Conservation (phyloP, 1,284 basidiomycete genomes). For the Meripilus lineatus region DNA sequence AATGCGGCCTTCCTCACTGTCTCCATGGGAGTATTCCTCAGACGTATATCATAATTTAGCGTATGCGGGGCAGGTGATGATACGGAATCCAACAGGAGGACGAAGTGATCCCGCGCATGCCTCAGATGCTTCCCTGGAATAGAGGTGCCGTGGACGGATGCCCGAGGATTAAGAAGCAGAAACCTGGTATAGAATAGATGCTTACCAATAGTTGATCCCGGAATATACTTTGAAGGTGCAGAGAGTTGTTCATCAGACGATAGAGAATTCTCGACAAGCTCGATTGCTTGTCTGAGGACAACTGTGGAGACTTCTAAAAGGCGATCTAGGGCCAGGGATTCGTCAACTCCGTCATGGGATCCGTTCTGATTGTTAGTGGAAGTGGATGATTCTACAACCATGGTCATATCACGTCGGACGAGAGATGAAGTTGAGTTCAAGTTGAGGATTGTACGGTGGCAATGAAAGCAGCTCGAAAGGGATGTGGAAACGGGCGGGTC, state of each 20-base stretch:
- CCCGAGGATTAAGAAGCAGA: neutral
- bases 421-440: too few species aligned
- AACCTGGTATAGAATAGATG: neutral
- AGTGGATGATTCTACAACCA: too few species aligned
- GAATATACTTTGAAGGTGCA: slow-evolving; percentile 61
- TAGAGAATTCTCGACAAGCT: slow-evolving; percentile 61
- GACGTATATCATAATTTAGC: slow-evolving; percentile 71
- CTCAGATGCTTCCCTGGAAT: slow-evolving; percentile 81
- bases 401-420: too few species aligned
- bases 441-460: too few species aligned
- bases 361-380: neutral
- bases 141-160: too few species aligned
- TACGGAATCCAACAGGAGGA: slow-evolving; percentile 55
- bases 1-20: slow-evolving; percentile 54
- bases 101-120: slow-evolving; percentile 78
- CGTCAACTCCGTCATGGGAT: slow-evolving; percentile 12
- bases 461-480: too few species aligned
- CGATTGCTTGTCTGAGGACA: slow-evolving; percentile 65
- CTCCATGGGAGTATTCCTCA: slow-evolving; percentile 80
- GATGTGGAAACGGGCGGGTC: too few species aligned
- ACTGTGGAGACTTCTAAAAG: slow-evolving; percentile 61
- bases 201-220: slow-evolving; percentile 78
- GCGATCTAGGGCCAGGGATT: slow-evolving; percentile 35
- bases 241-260: slow-evolving; percentile 63
- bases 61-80: slow-evolving; percentile 44